These are phyloP conservation scores for Pseudopithomyces maydicus DNA, from an alignment of 2,329 filamentous ascomycete species.

Conservation along the genomic window DNA sequence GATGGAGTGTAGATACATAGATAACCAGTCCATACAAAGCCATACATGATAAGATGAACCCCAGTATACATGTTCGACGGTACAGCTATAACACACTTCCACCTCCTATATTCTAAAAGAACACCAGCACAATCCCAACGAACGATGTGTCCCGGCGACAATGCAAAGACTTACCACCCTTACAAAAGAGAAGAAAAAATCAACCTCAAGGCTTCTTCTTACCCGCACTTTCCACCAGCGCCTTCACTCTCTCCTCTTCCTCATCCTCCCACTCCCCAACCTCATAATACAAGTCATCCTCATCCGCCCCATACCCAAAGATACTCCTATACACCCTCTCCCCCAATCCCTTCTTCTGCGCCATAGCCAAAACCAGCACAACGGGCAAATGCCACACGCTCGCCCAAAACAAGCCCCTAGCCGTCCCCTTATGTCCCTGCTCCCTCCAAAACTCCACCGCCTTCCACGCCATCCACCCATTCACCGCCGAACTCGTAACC, in stretches of 20 bases:
- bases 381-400: conserved; percentile 95
- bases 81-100: conserved; percentile 26
- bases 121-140: conserved; percentile 17
- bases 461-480: conserved; percentile 82
- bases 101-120: conserved; percentile 22
- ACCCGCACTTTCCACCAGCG: conserved; percentile 8
- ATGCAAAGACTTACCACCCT: too few relatives aligned
- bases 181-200: neutral
- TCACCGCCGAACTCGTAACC: conserved; percentile 78
- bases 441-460: conserved; percentile 80
- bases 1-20: neutral
- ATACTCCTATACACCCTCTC: conserved; percentile 39
- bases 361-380: conserved; percentile 85
- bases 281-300: conserved; percentile 42
- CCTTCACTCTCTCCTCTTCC: conserved; percentile 24
- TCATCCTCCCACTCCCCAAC: conserved; percentile 31
- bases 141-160: conserved; percentile 12
- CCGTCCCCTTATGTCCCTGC: conserved; percentile 78
- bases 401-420: conserved; percentile 90
- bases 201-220: too few relatives aligned
- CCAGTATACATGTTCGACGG: conserved; percentile 30
- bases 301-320: conserved; percentile 35
- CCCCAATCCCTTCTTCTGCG: conserved; percentile 82
- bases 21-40: neutral
- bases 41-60: conserved; percentile 7